Evolutionary conservation across 106 monocot genomes (phyloP).

Genomic region (Hemerocallis citrina): DNA sequence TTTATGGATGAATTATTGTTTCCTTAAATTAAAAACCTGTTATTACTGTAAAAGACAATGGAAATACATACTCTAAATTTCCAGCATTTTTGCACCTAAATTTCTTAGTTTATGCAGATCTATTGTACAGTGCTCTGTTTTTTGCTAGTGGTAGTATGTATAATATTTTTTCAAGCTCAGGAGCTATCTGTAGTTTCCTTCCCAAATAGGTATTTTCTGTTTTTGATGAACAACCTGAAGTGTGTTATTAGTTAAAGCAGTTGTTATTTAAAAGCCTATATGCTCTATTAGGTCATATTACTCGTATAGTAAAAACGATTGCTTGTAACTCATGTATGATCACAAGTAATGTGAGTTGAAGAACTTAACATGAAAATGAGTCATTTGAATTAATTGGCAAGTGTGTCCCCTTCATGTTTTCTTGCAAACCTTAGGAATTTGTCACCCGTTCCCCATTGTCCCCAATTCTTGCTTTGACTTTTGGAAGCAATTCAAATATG

Average conservation of each 20-base stretch:
- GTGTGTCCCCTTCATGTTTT: background rate
- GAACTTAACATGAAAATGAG: background rate
- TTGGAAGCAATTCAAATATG: background rate
- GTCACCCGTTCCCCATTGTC: background rate
- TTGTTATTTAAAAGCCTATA: background rate
- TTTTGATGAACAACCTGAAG: background rate
- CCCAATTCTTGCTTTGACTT: background rate
- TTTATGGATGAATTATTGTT: background rate
- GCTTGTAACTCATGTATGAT: background rate
- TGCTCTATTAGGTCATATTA: constrained; percentile 2
- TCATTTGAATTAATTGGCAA: background rate
- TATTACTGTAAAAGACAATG: background rate
- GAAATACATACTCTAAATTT: background rate
- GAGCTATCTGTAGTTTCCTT: background rate
- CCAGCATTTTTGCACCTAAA: background rate
- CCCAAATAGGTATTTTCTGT: background rate
- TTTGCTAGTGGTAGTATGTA: background rate
- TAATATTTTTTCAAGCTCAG: background rate
- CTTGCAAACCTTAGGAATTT: background rate
- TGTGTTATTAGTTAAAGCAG: background rate
- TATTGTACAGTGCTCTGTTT: background rate
- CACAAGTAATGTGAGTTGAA: background rate
- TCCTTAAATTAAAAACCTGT: background rate
- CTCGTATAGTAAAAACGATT: background rate
- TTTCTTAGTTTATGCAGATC: too few relatives aligned